These are phyloP conservation scores for Arthonia radiata DNA, from an alignment of 495 filamentous ascomycete genomes.

Conservation along the genomic window DNA sequence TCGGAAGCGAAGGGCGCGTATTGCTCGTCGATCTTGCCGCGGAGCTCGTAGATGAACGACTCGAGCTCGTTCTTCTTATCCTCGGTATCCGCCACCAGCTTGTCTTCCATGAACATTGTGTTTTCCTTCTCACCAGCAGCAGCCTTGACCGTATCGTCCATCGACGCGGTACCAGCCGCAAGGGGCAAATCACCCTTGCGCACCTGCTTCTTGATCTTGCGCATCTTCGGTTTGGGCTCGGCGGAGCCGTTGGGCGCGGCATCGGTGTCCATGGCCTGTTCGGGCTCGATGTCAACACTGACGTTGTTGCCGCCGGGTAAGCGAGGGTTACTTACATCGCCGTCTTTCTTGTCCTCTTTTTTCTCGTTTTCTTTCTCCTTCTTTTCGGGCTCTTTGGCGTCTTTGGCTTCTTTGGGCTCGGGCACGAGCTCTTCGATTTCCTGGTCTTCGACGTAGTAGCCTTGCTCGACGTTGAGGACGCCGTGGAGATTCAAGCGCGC, in stretches of 20 bases:
- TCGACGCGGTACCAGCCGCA: constrained; percentile 50
- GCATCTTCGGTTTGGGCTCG: constrained; percentile 68
- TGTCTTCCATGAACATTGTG: constrained; percentile 90
- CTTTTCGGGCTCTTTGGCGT: constrained; percentile 24
- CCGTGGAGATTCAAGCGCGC: constrained; percentile 92
- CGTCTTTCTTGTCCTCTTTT: constrained; percentile 35
- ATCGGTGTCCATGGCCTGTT: constrained; percentile 82
- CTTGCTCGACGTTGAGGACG: constrained; percentile 85
- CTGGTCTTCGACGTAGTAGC: constrained; percentile 94
- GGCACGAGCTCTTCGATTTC: constrained; percentile 84
- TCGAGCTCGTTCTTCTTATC: constrained; percentile 99
- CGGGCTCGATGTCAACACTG: background rate
- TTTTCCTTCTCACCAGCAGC: constrained; percentile 52
- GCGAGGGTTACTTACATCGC: constrained; percentile 35
- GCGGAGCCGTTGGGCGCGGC: constrained; percentile 28
- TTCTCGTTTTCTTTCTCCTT: constrained; percentile 27
- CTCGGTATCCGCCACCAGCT: constrained; percentile 91
- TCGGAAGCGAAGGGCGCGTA: constrained; percentile 76
- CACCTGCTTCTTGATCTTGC: constrained; percentile 98
- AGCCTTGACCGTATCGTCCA: constrained; percentile 44
- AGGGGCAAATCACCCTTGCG: constrained; percentile 93
- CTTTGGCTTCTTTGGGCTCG: too few relatives aligned
- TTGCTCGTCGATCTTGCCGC: constrained; percentile 77
- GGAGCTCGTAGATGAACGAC: constrained; percentile 83
- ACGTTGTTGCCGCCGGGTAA: too few relatives aligned